These are phyloP conservation scores for Leccinum subgranulosum DNA, from an alignment of 768 basidiomycete genomes.

Conservation along the genomic window DNA sequence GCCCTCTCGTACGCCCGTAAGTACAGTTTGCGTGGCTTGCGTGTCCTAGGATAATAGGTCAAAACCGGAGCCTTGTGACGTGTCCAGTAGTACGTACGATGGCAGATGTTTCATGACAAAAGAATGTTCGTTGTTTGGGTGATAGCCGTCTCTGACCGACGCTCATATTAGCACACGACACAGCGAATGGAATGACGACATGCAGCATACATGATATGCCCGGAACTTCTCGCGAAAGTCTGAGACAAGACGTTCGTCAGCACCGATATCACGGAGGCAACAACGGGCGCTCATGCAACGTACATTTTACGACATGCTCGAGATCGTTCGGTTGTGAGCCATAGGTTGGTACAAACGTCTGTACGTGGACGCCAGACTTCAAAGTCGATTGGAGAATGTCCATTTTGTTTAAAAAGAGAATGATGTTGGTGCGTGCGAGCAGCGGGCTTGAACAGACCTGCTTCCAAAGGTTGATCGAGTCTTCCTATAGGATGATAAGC, in stretches of 20 bases:
- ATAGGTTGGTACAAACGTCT: constrained; percentile 61
- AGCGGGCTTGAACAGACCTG: constrained; percentile 64
- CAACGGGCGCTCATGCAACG: constrained; percentile 19
- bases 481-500: constrained; percentile 46
- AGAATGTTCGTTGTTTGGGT: constrained; percentile 55
- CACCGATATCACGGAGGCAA: not conserved
- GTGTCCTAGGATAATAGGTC: constrained; percentile 32
- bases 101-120: constrained; percentile 69
- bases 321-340: constrained; percentile 57
- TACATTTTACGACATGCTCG: constrained; percentile 60
- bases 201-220: constrained; percentile 48
- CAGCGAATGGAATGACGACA: constrained; percentile 15
- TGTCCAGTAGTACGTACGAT: constrained; percentile 43
- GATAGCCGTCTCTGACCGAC: constrained; percentile 50
- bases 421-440: constrained; percentile 58
- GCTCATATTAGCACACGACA: not conserved
- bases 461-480: constrained; percentile 71
- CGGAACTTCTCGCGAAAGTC: constrained; percentile 72
- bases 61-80: not conserved
- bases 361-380: constrained; percentile 51
- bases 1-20: constrained; percentile 43
- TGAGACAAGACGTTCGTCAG: constrained; percentile 19
- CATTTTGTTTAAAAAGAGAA: constrained; percentile 80
- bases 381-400: constrained; percentile 57
- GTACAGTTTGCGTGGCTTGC: constrained; percentile 35